phyloP scores from a whole-genome alignment of 176 grass and related monocot genomes.

The Musa itinerans region DNA sequence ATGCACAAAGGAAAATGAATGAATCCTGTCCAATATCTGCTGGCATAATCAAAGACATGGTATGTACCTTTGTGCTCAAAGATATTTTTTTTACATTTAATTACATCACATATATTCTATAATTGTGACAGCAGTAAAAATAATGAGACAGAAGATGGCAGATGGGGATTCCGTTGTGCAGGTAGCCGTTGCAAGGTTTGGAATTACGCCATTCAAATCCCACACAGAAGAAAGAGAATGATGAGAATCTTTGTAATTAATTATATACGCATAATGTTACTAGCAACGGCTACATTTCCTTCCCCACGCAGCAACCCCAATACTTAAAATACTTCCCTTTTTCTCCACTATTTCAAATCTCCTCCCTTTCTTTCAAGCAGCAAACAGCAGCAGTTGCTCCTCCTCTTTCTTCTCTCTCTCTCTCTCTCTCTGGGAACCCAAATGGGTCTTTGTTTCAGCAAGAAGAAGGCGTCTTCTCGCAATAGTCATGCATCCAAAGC shows the following conservation, averaged over 20 bases:
- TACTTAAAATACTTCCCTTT: background rate
- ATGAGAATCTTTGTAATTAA: background rate
- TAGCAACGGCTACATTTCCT: background rate
- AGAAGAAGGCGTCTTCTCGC: background rate
- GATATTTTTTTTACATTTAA: background rate
- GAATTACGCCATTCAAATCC: background rate
- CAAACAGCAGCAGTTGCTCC: background rate
- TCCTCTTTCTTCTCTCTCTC: background rate
- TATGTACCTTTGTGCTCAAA: background rate
- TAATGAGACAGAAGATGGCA: background rate
- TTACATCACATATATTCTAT: background rate
- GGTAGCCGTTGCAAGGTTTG: background rate
- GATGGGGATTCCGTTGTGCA: background rate
- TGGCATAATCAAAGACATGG: background rate
- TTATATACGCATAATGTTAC: background rate
- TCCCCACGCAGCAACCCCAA: background rate
- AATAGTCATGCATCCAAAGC: background rate
- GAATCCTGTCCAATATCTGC: background rate
- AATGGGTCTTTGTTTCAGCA: conserved; percentile 3
- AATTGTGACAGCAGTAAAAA: background rate
- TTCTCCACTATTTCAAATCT: background rate
- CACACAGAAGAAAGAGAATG: background rate
- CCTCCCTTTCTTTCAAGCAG: background rate
- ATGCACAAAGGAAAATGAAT: background rate
- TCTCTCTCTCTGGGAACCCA: background rate